Evolutionary conservation across 2,329 filamentous ascomycete species (phyloP).

Genomic region (Nemania sp.): DNA sequence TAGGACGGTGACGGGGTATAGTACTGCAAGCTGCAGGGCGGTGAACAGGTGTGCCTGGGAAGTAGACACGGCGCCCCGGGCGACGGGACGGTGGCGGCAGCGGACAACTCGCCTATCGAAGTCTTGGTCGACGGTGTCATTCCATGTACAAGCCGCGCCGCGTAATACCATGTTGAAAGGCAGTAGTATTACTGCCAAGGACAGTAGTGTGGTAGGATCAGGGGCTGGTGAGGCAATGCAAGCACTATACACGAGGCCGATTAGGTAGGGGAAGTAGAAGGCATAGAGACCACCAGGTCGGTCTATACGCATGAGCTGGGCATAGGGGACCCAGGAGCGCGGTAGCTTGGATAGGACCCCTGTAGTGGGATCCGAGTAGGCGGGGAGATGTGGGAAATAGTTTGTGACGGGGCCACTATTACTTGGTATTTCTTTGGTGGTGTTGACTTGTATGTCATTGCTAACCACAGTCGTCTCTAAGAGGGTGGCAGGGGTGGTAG

Average conservation of each 20-base stretch:
- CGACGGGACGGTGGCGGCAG: constrained; percentile 63
- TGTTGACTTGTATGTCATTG: background rate
- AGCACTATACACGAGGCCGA: constrained; percentile 60
- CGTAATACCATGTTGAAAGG: constrained; percentile 60
- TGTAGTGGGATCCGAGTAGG: constrained; percentile 58
- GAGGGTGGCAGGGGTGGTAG: background rate
- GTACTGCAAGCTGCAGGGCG: constrained; percentile 50
- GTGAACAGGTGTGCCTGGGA: constrained; percentile 55
- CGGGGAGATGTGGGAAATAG: constrained; percentile 33
- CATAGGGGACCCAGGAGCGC: constrained; percentile 65
- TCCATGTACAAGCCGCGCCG: constrained; percentile 65
- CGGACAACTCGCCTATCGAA: constrained; percentile 64
- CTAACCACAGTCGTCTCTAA: background rate
- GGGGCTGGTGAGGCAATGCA: constrained; percentile 46
- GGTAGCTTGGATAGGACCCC: constrained; percentile 59
- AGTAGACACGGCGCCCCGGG: constrained; percentile 59
- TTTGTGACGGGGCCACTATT: background rate
- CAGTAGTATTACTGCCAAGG: constrained; percentile 33
- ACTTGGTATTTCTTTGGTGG: background rate
- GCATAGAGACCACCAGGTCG: constrained; percentile 64
- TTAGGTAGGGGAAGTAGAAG: constrained; percentile 62
- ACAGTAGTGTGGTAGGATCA: constrained; percentile 14
- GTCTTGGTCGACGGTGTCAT: constrained; percentile 66
- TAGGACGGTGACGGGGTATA: constrained; percentile 53
- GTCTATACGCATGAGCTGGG: constrained; percentile 64